Percentiles rank a stretch among this genome's conserved stretches.
phyloP scores from a whole-genome alignment of 768 basidiomycete species.

The Candolleomyces aberdarensis region DNA sequence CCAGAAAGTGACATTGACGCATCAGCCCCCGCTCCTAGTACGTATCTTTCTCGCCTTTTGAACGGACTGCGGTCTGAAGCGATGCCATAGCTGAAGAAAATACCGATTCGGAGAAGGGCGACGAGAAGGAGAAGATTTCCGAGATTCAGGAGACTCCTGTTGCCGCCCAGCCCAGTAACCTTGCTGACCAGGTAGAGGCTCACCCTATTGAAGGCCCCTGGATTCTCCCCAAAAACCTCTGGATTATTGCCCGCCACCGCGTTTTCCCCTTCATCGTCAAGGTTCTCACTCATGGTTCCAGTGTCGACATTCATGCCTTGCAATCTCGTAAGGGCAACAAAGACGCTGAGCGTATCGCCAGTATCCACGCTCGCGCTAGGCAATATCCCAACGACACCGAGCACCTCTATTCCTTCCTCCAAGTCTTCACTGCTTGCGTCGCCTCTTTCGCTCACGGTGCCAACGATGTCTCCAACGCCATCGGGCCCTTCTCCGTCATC shows the following conservation, averaged over 20 bases:
- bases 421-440: conserved; percentile 27
- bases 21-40: too few species aligned
- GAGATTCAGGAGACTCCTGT: neutral
- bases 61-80: neutral
- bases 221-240: conserved; percentile 23
- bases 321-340: conserved; percentile 10
- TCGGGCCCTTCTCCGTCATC: conserved; percentile 27
- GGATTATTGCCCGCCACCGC: conserved; percentile 24
- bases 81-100: neutral
- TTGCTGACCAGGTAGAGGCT: conserved; percentile 12
- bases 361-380: conserved; percentile 17
- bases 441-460: conserved; percentile 27
- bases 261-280: conserved; percentile 19
- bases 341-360: conserved; percentile 16
- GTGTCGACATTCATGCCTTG: conserved; percentile 20
- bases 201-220: conserved; percentile 26
- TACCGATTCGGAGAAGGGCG: conserved; percentile 15
- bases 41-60: neutral
- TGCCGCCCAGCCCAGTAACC: conserved; percentile 5
- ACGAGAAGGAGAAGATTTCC: neutral
- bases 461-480: conserved; percentile 26
- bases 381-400: conserved; percentile 28
- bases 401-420: conserved; percentile 27
- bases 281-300: conserved; percentile 18
- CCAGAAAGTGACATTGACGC: conserved; percentile 6